A percentile compares a stretch with the other conserved stretches of the same genome.
phyloP scores from a whole-genome alignment of 805 yeast species.

The Myxozyma nipponensis region DNA sequence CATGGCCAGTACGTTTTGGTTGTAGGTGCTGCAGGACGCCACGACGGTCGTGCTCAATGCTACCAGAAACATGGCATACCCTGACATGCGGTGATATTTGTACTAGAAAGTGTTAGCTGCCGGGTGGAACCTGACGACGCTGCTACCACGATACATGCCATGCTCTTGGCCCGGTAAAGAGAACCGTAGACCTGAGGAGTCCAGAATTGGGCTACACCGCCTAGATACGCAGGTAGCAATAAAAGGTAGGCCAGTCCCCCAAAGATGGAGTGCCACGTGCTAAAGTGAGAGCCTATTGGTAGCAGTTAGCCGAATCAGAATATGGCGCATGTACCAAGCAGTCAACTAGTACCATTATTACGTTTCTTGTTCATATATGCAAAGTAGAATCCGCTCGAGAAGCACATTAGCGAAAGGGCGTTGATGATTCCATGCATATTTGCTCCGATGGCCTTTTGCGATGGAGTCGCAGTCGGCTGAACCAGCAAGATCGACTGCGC shows the following conservation, averaged over 20 bases:
- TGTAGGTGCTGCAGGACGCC: background rate
- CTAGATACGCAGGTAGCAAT: conserved; percentile 15
- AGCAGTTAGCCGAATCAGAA: background rate
- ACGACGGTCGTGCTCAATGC: background rate
- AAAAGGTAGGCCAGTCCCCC: conserved; percentile 25
- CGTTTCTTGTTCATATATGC: conserved; percentile 29
- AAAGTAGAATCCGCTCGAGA: conserved; percentile 16
- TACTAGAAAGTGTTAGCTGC: conserved; percentile 7
- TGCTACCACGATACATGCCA: background rate
- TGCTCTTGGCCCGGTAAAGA: conserved; percentile 24
- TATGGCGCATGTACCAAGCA: background rate
- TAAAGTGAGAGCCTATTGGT: conserved; percentile 18
- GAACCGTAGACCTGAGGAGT: conserved; percentile 30
- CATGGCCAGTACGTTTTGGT: background rate
- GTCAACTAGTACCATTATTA: background rate
- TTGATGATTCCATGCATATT: conserved; percentile 29
- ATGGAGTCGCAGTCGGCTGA: conserved; percentile 15
- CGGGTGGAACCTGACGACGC: background rate
- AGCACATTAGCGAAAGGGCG: conserved; percentile 10
- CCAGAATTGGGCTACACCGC: conserved; percentile 30
- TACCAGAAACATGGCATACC: conserved; percentile 14
- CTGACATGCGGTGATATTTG: conserved; percentile 30
- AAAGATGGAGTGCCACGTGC: conserved; percentile 31
- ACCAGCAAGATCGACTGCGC: conserved; percentile 28
- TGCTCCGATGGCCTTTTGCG: conserved; percentile 26